These are phyloP conservation scores for Ormosia semicastrata DNA, from an alignment of 306 rosid species.

Conservation along the genomic window DNA sequence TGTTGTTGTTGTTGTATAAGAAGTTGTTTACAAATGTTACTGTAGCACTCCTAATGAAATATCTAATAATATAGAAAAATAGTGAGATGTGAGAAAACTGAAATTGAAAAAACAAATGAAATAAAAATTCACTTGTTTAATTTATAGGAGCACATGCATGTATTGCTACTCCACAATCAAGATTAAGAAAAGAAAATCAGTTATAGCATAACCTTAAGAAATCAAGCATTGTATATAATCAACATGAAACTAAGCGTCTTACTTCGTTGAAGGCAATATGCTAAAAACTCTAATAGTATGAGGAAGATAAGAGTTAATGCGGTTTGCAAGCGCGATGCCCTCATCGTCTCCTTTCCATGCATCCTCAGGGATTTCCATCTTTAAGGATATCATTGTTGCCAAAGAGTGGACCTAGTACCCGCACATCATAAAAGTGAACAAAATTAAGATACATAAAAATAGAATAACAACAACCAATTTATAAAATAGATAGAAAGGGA, in stretches of 20 bases:
- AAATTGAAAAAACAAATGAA: not conserved
- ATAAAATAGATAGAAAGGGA: not conserved
- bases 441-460: not conserved
- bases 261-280: constrained; percentile 79
- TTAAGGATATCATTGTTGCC: constrained; percentile 80
- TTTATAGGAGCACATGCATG: not conserved
- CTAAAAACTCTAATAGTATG: constrained; percentile 65
- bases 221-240: not conserved
- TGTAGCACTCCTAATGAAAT: not conserved
- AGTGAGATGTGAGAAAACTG: not conserved
- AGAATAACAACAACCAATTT: constrained; percentile 2
- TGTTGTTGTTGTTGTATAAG: no score
- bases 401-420: constrained; percentile 71
- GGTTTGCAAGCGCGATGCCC: constrained; percentile 66
- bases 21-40: not conserved
- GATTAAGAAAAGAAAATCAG: constrained; percentile 5
- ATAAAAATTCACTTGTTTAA: not conserved
- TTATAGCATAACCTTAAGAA: not conserved
- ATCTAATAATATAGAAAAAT: not conserved
- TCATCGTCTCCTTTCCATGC: constrained; percentile 75
- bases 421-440: constrained; percentile 19
- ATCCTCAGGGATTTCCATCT: constrained; percentile 87
- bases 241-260: constrained; percentile 36
- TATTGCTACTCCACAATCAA: not conserved
- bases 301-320: constrained; percentile 76